Evolutionary conservation across 441 rosid genomes (phyloP), one percentile per base, ranked within the genome.

Genomic region (Manihot esculenta): DNA sequence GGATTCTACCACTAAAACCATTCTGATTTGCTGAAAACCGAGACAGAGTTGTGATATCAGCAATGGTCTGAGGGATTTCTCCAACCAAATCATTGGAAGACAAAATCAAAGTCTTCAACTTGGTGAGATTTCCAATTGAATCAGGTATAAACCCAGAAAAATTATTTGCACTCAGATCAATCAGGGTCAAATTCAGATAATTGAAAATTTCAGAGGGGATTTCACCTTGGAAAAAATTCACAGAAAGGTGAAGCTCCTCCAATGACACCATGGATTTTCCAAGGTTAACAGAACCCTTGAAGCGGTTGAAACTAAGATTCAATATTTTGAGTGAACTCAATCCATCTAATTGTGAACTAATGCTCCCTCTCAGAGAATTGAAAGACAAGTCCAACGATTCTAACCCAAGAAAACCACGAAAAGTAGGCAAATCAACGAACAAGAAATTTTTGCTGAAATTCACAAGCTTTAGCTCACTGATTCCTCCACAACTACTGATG

Each of bases 11-110:
- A 7, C 0, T 18, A 72, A 91, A 84, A 10, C 1, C 7, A 76
- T 91, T 89, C 48, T 66, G 81, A 57, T 89, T 85, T 0, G 96
- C 90, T 14, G 93, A 84, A 74, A 93, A 93, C 24, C 93, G 73
- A 6, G 54, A 17, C 61, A 93, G 78, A n/a, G 85, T 76, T n/a
- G 69, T 35, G 59, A 91, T 83, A 20, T 47, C 63, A 58, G 87
- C 76, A 68, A 93, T 68, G 57, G 53, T 65, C 30, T 59, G 20
- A 4, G 96, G 93, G 66, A 93, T 81, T 51, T 33, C 33, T 14
- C 94, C 92, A 35, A 0, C 59, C 70, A 86, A 80, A 3, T 23
- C 0, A 65, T 89, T 93, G 66, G 56, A 47, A 58, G 94, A 88
- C 68, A 91, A 82, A 80, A 86, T 53, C 62, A 91, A 74, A 71